Evolutionary conservation across 164 flowering plant species (phyloP).

Genomic region (Akebia trifoliata): DNA sequence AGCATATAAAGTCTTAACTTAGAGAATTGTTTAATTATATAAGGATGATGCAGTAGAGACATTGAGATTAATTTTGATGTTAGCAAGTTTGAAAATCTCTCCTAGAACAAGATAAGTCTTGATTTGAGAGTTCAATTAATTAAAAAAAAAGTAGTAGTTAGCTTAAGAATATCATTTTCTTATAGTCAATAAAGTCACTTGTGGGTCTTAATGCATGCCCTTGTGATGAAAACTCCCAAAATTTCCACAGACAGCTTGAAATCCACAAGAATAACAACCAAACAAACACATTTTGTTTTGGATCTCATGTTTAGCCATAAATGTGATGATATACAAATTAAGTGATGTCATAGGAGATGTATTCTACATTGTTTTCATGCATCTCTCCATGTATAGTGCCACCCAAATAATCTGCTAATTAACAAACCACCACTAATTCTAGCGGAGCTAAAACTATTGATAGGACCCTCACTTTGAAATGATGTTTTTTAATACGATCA

Average conservation of each 20-base stretch:
- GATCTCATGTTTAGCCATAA: slow-evolving; percentile 8
- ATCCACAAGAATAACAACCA: slow-evolving; percentile 12
- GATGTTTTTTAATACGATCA: slow-evolving; percentile 5
- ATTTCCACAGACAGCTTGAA: slow-evolving; percentile 8
- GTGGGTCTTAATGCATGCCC: slow-evolving; percentile 6
- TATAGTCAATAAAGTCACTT: not conserved
- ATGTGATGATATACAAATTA: slow-evolving; percentile 2
- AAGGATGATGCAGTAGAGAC: too few species aligned
- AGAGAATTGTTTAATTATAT: too few species aligned
- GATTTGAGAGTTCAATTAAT: slow-evolving; percentile 8
- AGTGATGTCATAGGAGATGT: slow-evolving; percentile 14
- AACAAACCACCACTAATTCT: slow-evolving; percentile 11
- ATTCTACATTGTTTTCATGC: slow-evolving; percentile 3
- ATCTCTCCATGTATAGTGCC: slow-evolving; percentile 16
- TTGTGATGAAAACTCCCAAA: slow-evolving; percentile 14
- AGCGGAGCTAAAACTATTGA: not conserved
- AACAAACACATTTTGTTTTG: slow-evolving; percentile 14
- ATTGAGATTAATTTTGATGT: too few species aligned
- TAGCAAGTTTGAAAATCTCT: too few species aligned
- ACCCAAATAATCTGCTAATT: slow-evolving; percentile 8
- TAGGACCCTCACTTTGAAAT: slow-evolving; percentile 5
- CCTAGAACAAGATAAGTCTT: not conserved
- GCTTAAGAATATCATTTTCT: slow-evolving; percentile 1
- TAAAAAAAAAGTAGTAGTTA: slow-evolving; percentile 5
- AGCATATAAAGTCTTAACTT: too few species aligned